These are phyloP conservation scores for Wickerhamomyces ciferrii DNA, from an alignment of 805 yeast species.

Conservation along the genomic window DNA sequence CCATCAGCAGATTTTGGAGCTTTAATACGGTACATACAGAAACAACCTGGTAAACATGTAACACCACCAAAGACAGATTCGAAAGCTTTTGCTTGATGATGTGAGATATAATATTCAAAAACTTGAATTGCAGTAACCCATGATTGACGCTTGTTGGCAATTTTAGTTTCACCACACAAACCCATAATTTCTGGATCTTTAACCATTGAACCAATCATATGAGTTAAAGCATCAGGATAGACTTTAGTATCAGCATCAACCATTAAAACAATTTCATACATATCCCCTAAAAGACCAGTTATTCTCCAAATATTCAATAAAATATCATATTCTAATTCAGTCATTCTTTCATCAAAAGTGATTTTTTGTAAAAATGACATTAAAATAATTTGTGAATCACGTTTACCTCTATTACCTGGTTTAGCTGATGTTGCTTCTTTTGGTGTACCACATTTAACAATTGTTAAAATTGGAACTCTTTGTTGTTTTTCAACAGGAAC, in stretches of 20 bases:
- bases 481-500: conserved; percentile 80
- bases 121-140: conserved; percentile 96
- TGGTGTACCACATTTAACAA: conserved; percentile 88
- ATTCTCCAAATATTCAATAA: conserved; percentile 71
- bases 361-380: conserved; percentile 88
- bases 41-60: conserved; percentile 94
- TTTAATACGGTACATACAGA: conserved; percentile 86
- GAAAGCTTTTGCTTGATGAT: conserved; percentile 91
- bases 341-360: conserved; percentile 92
- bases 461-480: conserved; percentile 69
- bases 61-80: conserved; percentile 95
- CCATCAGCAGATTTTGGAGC: conserved; percentile 77
- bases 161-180: conserved; percentile 91
- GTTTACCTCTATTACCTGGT: conserved; percentile 95
- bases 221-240: conserved; percentile 81
- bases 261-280: conserved; percentile 81
- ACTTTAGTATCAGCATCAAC: conserved; percentile 94
- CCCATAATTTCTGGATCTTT: conserved; percentile 88
- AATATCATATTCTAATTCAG: conserved; percentile 79
- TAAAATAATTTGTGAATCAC: conserved; percentile 87
- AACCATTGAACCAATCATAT: conserved; percentile 87
- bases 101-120: conserved; percentile 88
- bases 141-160: conserved; percentile 71
- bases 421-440: conserved; percentile 63
- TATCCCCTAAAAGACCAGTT: conserved; percentile 80